These are phyloP conservation scores for Curvularia spicifera DNA, from an alignment of 2,329 filamentous ascomycete species.

Conservation along the genomic window DNA sequence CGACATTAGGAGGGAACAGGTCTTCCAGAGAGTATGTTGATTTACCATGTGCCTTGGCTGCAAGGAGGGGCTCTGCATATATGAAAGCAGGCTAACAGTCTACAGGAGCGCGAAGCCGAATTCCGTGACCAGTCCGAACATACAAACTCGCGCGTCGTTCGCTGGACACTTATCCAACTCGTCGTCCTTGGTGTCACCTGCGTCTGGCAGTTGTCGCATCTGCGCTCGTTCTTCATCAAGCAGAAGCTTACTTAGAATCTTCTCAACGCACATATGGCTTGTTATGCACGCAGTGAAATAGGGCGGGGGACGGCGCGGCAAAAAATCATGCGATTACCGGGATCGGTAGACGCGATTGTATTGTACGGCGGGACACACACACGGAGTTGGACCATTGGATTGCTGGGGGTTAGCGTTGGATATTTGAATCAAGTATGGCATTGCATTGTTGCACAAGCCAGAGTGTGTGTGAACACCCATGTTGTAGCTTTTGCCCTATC, in stretches of 20 bases:
- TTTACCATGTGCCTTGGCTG: not conserved
- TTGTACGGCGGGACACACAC: conserved; percentile 25
- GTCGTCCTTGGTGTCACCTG: conserved; percentile 84
- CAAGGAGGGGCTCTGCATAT: not conserved
- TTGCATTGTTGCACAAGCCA: not conserved
- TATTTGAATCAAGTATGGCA: conserved; percentile 16
- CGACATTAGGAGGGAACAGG: conserved; percentile 91
- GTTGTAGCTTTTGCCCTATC: not conserved
- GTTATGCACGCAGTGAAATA: not conserved
- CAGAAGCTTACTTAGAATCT: conserved; percentile 87
- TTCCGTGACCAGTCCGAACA: conserved; percentile 97
- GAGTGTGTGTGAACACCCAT: not conserved
- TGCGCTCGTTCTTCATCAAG: conserved; percentile 99
- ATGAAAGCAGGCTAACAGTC: conserved; percentile 19
- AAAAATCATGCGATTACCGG: conserved; percentile 17
- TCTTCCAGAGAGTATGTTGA: conserved; percentile 81
- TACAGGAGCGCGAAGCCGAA: conserved; percentile 91
- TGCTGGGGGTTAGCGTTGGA: conserved; percentile 11
- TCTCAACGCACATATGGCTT: not conserved
- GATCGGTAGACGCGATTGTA: conserved; percentile 14
- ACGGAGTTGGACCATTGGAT: conserved; percentile 28
- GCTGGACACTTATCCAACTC: conserved; percentile 93
- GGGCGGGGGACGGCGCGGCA: not conserved
- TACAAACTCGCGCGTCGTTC: conserved; percentile 88
- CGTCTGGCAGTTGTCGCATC: conserved; percentile 95